Percentiles rank a stretch among this genome's conserved stretches.
Conservation (phyloP, 495 filamentous ascomycete genomes). For the Neurospora africana region DNA sequence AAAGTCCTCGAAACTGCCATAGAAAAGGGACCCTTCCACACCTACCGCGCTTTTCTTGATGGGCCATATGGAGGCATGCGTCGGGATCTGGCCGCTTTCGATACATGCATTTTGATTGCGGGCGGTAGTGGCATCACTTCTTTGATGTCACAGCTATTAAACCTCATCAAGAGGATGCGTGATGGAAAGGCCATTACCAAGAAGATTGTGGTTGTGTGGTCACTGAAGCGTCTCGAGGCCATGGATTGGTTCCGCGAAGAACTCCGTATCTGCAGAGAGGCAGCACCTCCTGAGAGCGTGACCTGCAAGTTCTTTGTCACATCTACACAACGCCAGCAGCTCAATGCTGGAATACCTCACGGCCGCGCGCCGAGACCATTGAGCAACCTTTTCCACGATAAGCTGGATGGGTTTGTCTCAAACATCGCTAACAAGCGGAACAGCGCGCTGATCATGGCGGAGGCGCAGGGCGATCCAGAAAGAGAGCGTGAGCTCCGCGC, state of each 20-base stretch:
- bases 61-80: constrained; percentile 94
- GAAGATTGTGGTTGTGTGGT: constrained; percentile 84
- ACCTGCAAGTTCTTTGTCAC: constrained; percentile 94
- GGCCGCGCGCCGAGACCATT: constrained; percentile 48
- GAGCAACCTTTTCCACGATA: constrained; percentile 66
- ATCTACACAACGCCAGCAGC: constrained; percentile 46
- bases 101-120: constrained; percentile 84
- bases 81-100: constrained; percentile 82
- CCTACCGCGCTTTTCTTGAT: constrained; percentile 82
- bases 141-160: constrained; percentile 76
- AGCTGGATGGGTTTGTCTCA: constrained; percentile 71
- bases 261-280: constrained; percentile 76
- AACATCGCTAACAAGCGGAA: constrained; percentile 73
- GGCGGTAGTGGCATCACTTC: constrained; percentile 93
- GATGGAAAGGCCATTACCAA: constrained; percentile 88
- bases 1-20: constrained; percentile 68
- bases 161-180: constrained; percentile 88
- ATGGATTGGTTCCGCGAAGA: constrained; percentile 99
- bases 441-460: constrained; percentile 67
- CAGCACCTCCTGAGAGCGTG: constrained; percentile 71
- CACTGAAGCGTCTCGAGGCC: constrained; percentile 76
- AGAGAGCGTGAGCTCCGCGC: constrained; percentile 66
- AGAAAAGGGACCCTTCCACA: constrained; percentile 71
- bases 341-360: constrained; percentile 18
- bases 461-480: constrained; percentile 69